phyloP scores from a whole-genome alignment of 352 stramenopile species.

The Globisporangium parvum region DNA sequence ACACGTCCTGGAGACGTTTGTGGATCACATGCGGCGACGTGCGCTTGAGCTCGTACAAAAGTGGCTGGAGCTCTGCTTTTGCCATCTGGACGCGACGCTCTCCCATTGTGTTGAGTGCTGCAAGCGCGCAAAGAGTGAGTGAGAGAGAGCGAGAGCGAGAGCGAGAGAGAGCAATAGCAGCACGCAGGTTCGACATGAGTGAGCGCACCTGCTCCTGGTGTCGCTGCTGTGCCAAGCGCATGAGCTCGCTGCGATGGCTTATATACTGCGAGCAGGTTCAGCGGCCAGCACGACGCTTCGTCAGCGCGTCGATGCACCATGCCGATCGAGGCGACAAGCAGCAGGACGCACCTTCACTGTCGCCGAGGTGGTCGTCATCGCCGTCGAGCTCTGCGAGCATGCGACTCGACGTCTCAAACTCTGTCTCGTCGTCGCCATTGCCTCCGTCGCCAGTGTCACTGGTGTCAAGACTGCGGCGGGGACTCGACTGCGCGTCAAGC shows the following conservation, averaged over 20 bases:
- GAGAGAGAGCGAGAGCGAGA: neutral
- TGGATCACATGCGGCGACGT: conserved; percentile 62
- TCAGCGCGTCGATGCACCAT: no score
- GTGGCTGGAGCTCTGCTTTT: conserved; percentile 46
- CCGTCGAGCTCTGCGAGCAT: conserved; percentile 12
- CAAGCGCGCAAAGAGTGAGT: neutral
- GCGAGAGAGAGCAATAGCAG: no score
- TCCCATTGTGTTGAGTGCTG: conserved; percentile 40
- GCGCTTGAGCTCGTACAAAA: conserved; percentile 49
- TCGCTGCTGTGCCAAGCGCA: neutral
- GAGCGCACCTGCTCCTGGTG: neutral
- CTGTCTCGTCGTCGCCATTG: neutral
- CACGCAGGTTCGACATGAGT: neutral
- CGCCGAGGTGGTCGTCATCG: conserved; percentile 6
- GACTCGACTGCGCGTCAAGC: neutral
- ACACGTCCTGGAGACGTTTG: conserved; percentile 72
- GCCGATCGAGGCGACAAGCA: neutral
- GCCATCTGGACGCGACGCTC: conserved; percentile 63
- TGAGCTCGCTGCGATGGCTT: neutral
- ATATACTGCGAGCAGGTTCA: neutral
- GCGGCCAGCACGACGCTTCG: no score
- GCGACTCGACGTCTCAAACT: conserved; percentile 16
- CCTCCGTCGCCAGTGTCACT: neutral
- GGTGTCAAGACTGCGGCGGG: conserved; percentile 19
- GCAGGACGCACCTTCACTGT: neutral